Conservation (phyloP, 441 rosid genomes). For the Erysimum cheiri region DNA sequence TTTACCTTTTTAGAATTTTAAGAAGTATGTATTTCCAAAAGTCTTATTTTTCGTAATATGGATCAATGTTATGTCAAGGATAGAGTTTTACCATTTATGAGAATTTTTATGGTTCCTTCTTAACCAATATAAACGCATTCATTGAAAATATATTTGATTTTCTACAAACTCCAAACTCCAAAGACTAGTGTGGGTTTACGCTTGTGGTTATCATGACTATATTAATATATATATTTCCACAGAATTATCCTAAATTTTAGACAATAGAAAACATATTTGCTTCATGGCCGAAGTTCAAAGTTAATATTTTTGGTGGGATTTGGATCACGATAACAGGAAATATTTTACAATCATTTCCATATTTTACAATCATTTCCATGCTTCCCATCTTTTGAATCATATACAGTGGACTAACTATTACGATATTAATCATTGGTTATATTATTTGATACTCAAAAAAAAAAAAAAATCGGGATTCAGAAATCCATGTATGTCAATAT, state of each 20-base stretch:
- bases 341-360: neutral
- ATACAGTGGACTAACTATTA: neutral
- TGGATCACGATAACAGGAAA: neutral
- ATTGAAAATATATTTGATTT: neutral
- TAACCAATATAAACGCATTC: too few relatives aligned
- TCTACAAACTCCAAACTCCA: too few relatives aligned
- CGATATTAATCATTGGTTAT: neutral
- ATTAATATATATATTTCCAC: neutral
- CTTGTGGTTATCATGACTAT: neutral
- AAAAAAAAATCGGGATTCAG: neutral
- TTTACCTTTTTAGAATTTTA: neutral
- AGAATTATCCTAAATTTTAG: neutral
- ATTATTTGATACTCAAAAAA: neutral
- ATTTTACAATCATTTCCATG: neutral
- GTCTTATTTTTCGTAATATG: too few relatives aligned
- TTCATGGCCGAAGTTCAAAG: neutral
- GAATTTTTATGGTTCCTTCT: neutral
- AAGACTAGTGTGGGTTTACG: neutral
- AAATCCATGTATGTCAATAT: conserved; percentile 6
- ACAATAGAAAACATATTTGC: neutral
- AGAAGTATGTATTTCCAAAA: too few relatives aligned
- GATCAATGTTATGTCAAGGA: neutral
- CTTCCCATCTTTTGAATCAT: too few relatives aligned
- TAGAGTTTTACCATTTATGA: neutral
- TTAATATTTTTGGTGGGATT: neutral